Base-by-base conservation (phyloP, 202 grass and related monocot genomes). In the Panicum virgatum region DNA sequence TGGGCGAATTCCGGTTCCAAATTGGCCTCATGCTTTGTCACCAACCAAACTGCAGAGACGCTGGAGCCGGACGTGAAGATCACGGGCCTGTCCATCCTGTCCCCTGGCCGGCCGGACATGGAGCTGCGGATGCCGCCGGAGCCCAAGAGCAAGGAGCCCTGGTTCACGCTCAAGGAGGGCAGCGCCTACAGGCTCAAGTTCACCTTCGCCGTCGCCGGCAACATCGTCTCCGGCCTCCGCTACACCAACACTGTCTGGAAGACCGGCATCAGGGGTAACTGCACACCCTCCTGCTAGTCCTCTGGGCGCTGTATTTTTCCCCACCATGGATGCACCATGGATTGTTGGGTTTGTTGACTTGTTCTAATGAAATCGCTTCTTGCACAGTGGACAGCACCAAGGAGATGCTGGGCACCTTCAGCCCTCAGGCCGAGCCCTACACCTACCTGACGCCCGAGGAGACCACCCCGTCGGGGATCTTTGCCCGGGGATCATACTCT, bases 201-300 rank as follows among this genome's bases (percentile, higher is more conserved):
- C 91, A 87, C 83, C 85, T 96, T 98, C 74, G 82, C 80, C 13
- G 91, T 98, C 74, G 65, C 72, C 52, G 86, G 89, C 75, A 98
- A 98, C 80, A 98, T 98, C 65, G 96, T 98, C 77, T 93, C 92
- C 29, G 96, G 96, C 78, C 89, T 98, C 64, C 79, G 85, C 25
- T 98, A 98, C 80, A 96, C 96, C 77, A 98, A 96, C 87, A 86
- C 87, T 32, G 91, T 98, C 73, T 98, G 96, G 96, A 98, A 96
- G 86, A 87, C 92, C 20, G 92, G 92, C 36, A 74, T 98, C 80
- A 98, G 81, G 76, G 96, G 96, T 98, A 30, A 46, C 14, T 40
- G 2, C 20, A n/a, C 53, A 23, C 62, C 7, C 18, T 53, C 19
- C 7, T 53, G 51, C 19, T 53, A n/a, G 19, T 57, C 53, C 26